Percentiles rank a stretch among this genome's conserved stretches.
These are phyloP conservation scores for Calonectria pseudoreteaudii DNA, from an alignment of 2,329 filamentous ascomycete genomes.

Conservation along the genomic window DNA sequence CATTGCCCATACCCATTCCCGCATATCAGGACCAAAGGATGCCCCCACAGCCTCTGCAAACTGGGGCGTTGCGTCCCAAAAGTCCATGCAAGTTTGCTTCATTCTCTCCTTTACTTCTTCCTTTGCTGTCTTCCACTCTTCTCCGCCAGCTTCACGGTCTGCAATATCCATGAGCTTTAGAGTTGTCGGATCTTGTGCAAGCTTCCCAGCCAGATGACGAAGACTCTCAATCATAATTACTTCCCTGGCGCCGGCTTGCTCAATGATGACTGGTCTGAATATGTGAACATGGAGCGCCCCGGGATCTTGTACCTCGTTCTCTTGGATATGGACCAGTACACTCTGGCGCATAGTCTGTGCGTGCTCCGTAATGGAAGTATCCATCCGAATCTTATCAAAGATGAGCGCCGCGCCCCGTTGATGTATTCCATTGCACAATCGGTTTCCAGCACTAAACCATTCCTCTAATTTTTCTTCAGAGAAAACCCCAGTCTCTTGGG, in stretches of 20 bases:
- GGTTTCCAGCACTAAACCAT: not conserved
- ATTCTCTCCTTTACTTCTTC: not conserved
- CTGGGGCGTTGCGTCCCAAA: not conserved
- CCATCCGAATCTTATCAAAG: not conserved
- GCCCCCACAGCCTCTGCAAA: not conserved
- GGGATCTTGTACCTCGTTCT: not conserved
- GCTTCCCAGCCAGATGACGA: not conserved
- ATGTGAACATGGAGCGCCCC: not conserved
- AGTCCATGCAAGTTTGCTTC: not conserved
- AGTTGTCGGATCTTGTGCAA: not conserved
- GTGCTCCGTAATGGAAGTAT: not conserved
- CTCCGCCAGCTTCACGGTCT: not conserved
- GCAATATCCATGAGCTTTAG: not conserved
- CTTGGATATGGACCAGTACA: not conserved
- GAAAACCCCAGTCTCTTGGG: not conserved
- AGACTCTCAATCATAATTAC: not conserved
- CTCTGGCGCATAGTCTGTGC: not conserved
- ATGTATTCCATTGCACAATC: not conserved
- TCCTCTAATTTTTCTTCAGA: not conserved
- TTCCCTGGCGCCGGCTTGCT: not conserved
- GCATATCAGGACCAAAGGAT: not conserved
- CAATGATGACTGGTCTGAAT: not conserved
- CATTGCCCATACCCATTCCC: not conserved
- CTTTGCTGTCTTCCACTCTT: not conserved
- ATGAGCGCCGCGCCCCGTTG: not conserved